These are phyloP conservation scores for Epichloe typhina DNA, from an alignment of 2,329 filamentous ascomycete species.

Conservation along the genomic window DNA sequence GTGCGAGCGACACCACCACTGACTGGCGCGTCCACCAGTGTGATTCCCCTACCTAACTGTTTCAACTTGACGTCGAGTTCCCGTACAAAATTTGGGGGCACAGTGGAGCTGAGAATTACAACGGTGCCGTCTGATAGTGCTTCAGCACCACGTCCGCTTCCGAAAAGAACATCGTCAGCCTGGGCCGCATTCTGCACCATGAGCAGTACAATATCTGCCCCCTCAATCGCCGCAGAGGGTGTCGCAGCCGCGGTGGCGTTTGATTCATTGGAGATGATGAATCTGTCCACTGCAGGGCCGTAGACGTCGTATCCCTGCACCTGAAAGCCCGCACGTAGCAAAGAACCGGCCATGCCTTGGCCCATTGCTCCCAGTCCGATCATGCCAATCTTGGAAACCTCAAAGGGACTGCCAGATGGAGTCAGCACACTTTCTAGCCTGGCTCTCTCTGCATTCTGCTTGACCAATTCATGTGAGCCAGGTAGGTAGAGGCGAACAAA, in stretches of 20 bases:
- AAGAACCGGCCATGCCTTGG: constrained; percentile 23
- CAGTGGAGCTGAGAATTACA: constrained; percentile 23
- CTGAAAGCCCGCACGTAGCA: constrained; percentile 18
- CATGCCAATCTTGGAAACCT: constrained; percentile 20
- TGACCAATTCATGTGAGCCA: constrained; percentile 6
- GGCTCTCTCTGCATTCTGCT: constrained; percentile 7
- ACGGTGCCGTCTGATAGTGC: constrained; percentile 15
- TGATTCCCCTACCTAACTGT: constrained; percentile 14
- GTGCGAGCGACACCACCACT: constrained; percentile 25
- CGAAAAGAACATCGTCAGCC: constrained; percentile 20
- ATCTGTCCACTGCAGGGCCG: constrained; percentile 16
- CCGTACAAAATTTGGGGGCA: constrained; percentile 19
- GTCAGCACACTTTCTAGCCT: constrained; percentile 6
- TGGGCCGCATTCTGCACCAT: constrained; percentile 25
- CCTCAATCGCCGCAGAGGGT: constrained; percentile 16
- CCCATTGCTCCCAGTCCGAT: constrained; percentile 26
- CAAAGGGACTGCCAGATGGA: constrained; percentile 10
- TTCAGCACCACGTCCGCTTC: constrained; percentile 14
- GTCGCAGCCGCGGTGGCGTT: constrained; percentile 12
- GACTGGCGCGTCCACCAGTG: constrained; percentile 23
- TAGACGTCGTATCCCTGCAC: constrained; percentile 23
- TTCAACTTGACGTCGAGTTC: constrained; percentile 11
- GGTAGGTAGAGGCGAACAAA: constrained; percentile 16
- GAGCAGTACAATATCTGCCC: constrained; percentile 18
- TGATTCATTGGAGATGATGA: constrained; percentile 13